phyloP scores from a whole-genome alignment of 2,329 filamentous ascomycete species.

The Exophiala sp. region DNA sequence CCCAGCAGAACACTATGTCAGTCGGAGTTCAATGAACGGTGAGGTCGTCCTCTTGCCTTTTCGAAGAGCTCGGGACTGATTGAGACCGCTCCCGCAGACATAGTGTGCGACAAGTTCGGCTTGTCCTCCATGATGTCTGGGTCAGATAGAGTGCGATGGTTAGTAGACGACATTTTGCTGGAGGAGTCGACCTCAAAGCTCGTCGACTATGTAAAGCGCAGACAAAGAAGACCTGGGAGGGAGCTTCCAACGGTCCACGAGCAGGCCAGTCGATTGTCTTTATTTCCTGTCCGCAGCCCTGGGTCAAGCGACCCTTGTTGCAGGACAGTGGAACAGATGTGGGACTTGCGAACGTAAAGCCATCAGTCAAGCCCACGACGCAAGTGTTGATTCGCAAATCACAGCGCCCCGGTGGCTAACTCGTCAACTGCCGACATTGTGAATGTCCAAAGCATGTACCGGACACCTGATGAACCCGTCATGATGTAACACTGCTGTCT shows the following conservation, averaged over 20 bases:
- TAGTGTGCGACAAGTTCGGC: slow-evolving; percentile 16
- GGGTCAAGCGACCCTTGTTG: background rate
- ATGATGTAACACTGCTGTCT: too few species aligned
- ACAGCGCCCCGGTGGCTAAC: background rate
- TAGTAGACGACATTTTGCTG: slow-evolving; percentile 13
- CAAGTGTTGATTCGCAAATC: background rate
- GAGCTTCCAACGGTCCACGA: background rate
- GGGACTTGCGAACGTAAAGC: slow-evolving; percentile 4
- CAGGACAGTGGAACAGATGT: slow-evolving; percentile 6
- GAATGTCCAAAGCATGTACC: slow-evolving; percentile 5
- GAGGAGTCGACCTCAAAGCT: background rate
- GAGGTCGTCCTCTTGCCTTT: slow-evolving; percentile 12
- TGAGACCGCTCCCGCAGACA: slow-evolving; percentile 23
- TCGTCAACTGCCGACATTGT: slow-evolving; percentile 10
- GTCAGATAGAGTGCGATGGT: slow-evolving; percentile 13
- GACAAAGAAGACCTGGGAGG: background rate
- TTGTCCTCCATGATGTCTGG: slow-evolving; percentile 20
- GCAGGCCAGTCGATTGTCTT: background rate
- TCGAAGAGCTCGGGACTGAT: slow-evolving; percentile 26
- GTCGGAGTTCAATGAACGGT: background rate
- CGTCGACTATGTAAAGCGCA: background rate
- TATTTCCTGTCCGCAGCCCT: background rate
- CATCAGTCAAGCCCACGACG: background rate
- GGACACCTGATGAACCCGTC: slow-evolving; percentile 14
- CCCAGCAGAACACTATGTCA: background rate